These are phyloP conservation scores for Uronychia binucleata DNA, from an alignment of 73 alveolate species.

Conservation along the genomic window DNA sequence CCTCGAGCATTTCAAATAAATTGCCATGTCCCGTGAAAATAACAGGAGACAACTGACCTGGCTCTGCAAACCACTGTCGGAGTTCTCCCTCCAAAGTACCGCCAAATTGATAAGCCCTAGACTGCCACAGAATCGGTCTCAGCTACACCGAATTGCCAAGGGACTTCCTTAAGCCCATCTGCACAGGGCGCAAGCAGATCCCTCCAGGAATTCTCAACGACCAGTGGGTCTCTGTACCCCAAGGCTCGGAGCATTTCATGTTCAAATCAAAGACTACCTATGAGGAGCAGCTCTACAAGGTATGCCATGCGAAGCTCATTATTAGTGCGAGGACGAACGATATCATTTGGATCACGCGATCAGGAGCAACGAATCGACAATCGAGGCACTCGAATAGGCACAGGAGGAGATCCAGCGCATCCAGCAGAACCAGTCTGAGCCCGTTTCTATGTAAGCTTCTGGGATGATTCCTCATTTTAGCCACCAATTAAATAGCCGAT, in stretches of 20 bases:
- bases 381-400: conserved; percentile 42
- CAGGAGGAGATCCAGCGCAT: not conserved
- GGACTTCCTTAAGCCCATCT: conserved; percentile 46
- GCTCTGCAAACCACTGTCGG: conserved; percentile 15
- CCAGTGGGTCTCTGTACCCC: conserved; percentile 42
- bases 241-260: conserved; percentile 60
- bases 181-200: conserved; percentile 29
- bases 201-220: conserved; percentile 45
- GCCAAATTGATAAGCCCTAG: not conserved
- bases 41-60: conserved; percentile 29
- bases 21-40: not conserved
- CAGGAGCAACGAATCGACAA: conserved; percentile 8
- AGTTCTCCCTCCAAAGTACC: conserved; percentile 6
- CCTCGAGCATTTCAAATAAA: conserved; percentile 15
- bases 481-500: not conserved
- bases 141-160: conserved; percentile 54
- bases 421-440: not conserved
- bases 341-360: conserved; percentile 50
- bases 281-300: conserved; percentile 59
- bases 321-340: conserved; percentile 60
- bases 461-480: conserved; percentile 10
- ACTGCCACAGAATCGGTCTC: conserved; percentile 14
- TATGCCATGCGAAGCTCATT: not conserved
- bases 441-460: conserved; percentile 2
- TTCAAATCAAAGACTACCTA: conserved; percentile 51